A percentile compares a stretch with the other conserved stretches of the same genome.
Evolutionary conservation across 1,284 basidiomycete genomes (phyloP).

Genomic region (Ustilago xerochloae): DNA sequence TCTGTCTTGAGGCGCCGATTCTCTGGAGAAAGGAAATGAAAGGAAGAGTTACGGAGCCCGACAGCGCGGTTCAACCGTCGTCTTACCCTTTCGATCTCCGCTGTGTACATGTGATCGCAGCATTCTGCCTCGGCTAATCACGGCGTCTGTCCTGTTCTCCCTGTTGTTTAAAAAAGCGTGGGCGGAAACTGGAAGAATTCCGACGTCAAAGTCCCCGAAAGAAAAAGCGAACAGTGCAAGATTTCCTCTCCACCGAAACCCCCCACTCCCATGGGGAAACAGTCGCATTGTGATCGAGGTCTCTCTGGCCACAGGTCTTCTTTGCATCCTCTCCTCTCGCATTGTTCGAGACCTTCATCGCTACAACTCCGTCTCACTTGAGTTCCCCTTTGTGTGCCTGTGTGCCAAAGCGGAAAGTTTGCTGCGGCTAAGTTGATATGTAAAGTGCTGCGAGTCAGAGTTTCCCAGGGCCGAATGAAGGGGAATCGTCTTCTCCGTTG

Average conservation of each 20-base stretch:
- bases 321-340: no score
- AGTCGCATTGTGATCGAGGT: no score
- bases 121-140: slow-evolving; percentile 3
- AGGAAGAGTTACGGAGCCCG: neutral
- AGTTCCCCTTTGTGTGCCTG: no score
- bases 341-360: no score
- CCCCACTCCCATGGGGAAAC: neutral
- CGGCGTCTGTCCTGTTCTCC: neutral
- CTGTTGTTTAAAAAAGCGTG: neutral
- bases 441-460: no score
- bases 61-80: neutral
- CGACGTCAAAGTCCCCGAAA: neutral
- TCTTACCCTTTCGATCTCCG: slow-evolving; percentile 10
- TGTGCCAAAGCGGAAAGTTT: no score
- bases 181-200: neutral
- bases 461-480: neutral
- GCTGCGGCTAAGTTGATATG: no score
- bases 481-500: neutral
- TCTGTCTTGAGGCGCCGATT: neutral
- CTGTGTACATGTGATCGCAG: slow-evolving; percentile 9
- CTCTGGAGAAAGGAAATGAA: neutral
- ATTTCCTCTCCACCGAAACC: neutral
- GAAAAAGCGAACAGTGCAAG: neutral
- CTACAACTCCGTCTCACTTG: no score
- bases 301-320: no score